Evolutionary conservation across 768 basidiomycete genomes (phyloP), one percentile per base, ranked within the genome.

Genomic region (Naganishia antarctica): DNA sequence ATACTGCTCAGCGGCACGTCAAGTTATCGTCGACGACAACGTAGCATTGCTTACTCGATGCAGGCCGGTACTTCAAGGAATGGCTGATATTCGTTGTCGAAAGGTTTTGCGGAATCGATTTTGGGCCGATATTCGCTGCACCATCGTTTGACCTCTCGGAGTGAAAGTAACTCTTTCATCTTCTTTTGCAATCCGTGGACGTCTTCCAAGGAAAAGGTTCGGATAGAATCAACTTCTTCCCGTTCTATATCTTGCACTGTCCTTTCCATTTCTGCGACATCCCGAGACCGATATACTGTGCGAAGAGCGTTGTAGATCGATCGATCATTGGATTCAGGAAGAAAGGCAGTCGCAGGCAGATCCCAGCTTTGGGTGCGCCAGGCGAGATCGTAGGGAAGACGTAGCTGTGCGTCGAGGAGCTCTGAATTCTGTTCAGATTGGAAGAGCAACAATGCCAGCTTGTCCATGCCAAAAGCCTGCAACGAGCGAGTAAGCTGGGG

Each of bases 321-420:
- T 15, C 83, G 81, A 25, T 84, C 84, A 9, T 84, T 75, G 79
- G 79, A 25, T 78, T 78, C 60, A 37, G 26, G 23, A 12, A 80
- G 76, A 1, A 77, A 76, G 11, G 78, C 68, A 0, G 81, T 80
- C 51, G 88, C 84, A 0, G 93, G 93, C 26, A 99, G 80, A 76
- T 98, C 93, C 96, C 96, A 99, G 1, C 86, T 87, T 66, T 88
- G 90, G 0, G 92, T 94, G 48, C 93, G 83, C 96, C 96, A 98
- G 16, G 89, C 96, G 0, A 97, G 81, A 43, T 85, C 83, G 76
- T 80, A 89, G 82, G 46, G 68, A 15, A 66, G 72, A 26, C 18
- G 15, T 1, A 40, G 18, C 60, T 66, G 72, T 44, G 69, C 45
- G n/a, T 31, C 70, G 29, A 49, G 78, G 66, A 64, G 70, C 6